Conservation (phyloP, 1,139 yeast genomes). For the Lodderomyces metapsilosis region DNA sequence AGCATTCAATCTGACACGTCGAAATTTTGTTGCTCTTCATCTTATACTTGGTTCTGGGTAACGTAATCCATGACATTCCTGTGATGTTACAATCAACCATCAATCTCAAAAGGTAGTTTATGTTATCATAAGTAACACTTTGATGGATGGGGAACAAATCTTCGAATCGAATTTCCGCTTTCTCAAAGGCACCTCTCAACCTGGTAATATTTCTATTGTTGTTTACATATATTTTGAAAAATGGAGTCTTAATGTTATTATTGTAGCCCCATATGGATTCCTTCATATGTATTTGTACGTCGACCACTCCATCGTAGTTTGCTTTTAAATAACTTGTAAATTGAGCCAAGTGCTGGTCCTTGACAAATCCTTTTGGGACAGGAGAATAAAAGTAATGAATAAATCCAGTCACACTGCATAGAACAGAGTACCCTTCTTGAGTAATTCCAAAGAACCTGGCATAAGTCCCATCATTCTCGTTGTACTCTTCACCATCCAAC, state of each 20-base stretch:
- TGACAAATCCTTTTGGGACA: conserved; percentile 75
- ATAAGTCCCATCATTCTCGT: conserved; percentile 53
- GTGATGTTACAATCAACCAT: conserved; percentile 91
- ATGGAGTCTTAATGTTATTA: conserved; percentile 75
- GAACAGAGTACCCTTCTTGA: conserved; percentile 77
- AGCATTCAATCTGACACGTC: conserved; percentile 82
- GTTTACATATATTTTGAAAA: conserved; percentile 67
- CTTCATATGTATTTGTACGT: conserved; percentile 63
- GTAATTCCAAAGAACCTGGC: conserved; percentile 94
- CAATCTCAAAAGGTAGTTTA: conserved; percentile 78
- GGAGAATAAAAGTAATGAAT: conserved; percentile 90
- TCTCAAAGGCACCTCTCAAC: conserved; percentile 77
- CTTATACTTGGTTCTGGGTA: conserved; percentile 71
- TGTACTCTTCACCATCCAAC: conserved; percentile 88
- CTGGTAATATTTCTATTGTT: conserved; percentile 67
- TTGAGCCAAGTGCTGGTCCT: conserved; percentile 47
- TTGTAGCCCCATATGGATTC: conserved; percentile 95
- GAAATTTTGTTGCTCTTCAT: conserved; percentile 53
- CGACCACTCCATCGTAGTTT: conserved; percentile 56
- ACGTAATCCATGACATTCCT: conserved; percentile 97
- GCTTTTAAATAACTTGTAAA: conserved; percentile 51
- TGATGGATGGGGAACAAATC: conserved; percentile 58
- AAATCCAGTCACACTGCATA: conserved; percentile 88
- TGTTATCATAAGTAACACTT: conserved; percentile 80
- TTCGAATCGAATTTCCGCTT: conserved; percentile 72